A percentile compares a stretch with the other conserved stretches of the same genome.
Evolutionary conservation across 2,329 filamentous ascomycete genomes (phyloP).

Genomic region (Aspergillus carbonarius): DNA sequence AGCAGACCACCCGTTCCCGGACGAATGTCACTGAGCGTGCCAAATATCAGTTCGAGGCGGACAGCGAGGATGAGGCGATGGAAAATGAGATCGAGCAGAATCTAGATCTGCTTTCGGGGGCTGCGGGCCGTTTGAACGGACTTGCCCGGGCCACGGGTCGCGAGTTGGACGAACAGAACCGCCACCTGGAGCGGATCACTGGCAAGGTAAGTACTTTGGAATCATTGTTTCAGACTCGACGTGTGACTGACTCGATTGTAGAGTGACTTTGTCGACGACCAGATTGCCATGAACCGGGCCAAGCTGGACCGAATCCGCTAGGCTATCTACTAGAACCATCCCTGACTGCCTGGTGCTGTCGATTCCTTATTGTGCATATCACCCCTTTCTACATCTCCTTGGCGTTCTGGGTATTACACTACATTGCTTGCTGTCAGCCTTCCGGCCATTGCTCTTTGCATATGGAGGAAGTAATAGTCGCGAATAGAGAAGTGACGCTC

Average conservation of each 20-base stretch:
- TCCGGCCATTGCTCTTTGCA: background rate
- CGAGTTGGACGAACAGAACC: slow-evolving; percentile 76
- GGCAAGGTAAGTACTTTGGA: slow-evolving; percentile 62
- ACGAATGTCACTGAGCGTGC: slow-evolving; percentile 59
- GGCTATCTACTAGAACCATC: background rate
- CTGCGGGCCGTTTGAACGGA: slow-evolving; percentile 68
- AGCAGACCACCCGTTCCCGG: slow-evolving; percentile 52
- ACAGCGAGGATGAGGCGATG: slow-evolving; percentile 67
- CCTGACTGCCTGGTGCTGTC: slow-evolving; percentile 33
- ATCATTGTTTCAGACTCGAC: background rate
- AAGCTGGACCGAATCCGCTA: slow-evolving; percentile 60
- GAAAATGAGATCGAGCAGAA: slow-evolving; percentile 71
- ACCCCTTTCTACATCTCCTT: slow-evolving; percentile 16
- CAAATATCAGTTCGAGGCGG: slow-evolving; percentile 79
- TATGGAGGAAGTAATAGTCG: slow-evolving; percentile 10
- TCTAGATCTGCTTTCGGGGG: slow-evolving; percentile 59
- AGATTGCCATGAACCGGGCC: slow-evolving; percentile 75
- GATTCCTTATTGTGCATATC: slow-evolving; percentile 15
- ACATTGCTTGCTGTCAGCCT: slow-evolving; percentile 5
- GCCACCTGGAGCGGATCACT: slow-evolving; percentile 72
- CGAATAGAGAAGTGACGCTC: background rate
- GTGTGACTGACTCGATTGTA: slow-evolving; percentile 38
- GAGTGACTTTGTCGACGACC: slow-evolving; percentile 81
- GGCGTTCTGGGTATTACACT: slow-evolving; percentile 24
- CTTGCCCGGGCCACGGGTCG: slow-evolving; percentile 71